Percentiles rank a stretch among this genome's conserved stretches.
Evolutionary conservation across 2,329 filamentous ascomycete genomes (phyloP).

Genomic region (Thermoascus crustaceus): DNA sequence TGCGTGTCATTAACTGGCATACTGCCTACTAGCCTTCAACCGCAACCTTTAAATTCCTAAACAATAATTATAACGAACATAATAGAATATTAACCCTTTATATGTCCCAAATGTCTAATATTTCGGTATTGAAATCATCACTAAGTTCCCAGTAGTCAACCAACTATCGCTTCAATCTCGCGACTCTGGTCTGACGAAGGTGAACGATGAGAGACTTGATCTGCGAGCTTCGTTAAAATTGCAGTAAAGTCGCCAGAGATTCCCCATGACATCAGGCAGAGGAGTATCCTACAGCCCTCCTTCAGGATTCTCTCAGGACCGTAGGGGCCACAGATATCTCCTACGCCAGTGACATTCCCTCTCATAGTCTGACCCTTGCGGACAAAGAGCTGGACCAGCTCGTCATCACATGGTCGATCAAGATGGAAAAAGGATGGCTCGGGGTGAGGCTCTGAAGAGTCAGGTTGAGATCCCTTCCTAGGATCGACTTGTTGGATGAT

Average conservation of each 20-base stretch:
- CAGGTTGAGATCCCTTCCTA: constrained; percentile 2
- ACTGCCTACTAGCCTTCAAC: too few species aligned
- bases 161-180: too few species aligned
- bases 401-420: constrained; percentile 50
- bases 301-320: constrained; percentile 32
- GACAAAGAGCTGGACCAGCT: constrained; percentile 51
- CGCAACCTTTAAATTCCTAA: too few species aligned
- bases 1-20: too few species aligned
- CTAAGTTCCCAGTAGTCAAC: too few species aligned
- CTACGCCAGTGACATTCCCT: constrained; percentile 46
- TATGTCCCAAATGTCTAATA: too few species aligned
- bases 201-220: too few species aligned
- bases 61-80: too few species aligned
- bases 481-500: too few species aligned
- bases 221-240: constrained; percentile 25
- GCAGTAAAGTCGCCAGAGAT: constrained; percentile 25
- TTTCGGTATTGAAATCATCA: too few species aligned
- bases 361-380: constrained; percentile 43
- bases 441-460: constrained; percentile 10
- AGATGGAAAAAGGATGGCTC: constrained; percentile 43
- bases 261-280: constrained; percentile 27
- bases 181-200: too few species aligned
- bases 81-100: too few species aligned
- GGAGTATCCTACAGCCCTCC: constrained; percentile 33
- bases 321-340: constrained; percentile 37